A percentile compares a stretch with the other conserved stretches of the same genome.
These are phyloP conservation scores for Psilocybe cubensis DNA, from an alignment of 768 basidiomycete species.

Conservation along the genomic window DNA sequence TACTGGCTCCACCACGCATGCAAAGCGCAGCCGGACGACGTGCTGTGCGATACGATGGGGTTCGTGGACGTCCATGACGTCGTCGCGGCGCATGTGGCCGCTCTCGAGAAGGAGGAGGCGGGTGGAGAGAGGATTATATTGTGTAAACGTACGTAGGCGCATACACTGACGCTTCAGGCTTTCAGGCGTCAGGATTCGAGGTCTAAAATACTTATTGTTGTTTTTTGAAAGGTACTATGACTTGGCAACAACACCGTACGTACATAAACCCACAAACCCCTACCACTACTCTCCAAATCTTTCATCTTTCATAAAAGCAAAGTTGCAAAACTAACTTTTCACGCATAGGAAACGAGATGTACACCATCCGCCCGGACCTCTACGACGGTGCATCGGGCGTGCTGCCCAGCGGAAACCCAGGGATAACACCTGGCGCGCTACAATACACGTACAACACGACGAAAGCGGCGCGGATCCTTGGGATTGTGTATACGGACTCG, in stretches of 20 bases:
- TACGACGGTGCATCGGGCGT: not conserved
- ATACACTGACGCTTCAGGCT: too few relatives aligned
- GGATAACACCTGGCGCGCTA: not conserved
- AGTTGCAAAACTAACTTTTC: too few relatives aligned
- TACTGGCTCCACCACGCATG: not conserved
- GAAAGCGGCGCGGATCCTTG: not conserved
- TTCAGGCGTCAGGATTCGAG: too few relatives aligned
- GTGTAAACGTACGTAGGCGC: conserved; percentile 18
- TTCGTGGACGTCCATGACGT: conserved; percentile 55
- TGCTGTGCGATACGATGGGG: conserved; percentile 7
- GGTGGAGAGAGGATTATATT: conserved; percentile 58
- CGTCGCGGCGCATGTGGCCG: conserved; percentile 53
- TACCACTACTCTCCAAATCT: too few relatives aligned
- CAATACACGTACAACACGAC: not conserved
- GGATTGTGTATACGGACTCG: not conserved
- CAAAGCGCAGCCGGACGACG: conserved; percentile 22
- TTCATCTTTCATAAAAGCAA: too few relatives aligned
- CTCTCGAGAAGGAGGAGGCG: conserved; percentile 50
- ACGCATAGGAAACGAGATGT: not conserved
- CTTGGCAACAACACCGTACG: not conserved
- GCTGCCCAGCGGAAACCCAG: not conserved
- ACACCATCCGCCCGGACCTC: not conserved
- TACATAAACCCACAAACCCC: not conserved
- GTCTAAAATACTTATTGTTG: too few relatives aligned
- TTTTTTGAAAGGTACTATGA: not conserved